Evolutionary conservation across 2,329 filamentous ascomycete genomes (phyloP).

Genomic region (Sporothrix luriei): DNA sequence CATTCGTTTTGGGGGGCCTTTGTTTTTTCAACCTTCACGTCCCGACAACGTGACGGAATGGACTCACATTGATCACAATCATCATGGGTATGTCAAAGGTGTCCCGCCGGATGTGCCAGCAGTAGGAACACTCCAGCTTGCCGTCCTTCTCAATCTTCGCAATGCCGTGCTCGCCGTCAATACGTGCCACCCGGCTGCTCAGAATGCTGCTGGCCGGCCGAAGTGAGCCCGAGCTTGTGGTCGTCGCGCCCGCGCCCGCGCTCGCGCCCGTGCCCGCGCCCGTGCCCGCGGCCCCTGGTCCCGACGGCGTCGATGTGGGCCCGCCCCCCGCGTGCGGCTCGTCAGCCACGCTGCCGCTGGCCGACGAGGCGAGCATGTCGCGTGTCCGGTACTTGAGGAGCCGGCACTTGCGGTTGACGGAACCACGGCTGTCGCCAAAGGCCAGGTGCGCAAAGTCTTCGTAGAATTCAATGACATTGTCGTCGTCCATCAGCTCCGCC

Average conservation of each 20-base stretch:
- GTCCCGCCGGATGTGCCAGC: slow-evolving; percentile 95
- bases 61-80: slow-evolving; percentile 94
- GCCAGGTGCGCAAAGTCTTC: slow-evolving; percentile 92
- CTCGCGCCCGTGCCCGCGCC: no score
- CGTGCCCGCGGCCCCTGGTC: not conserved
- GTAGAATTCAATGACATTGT: slow-evolving; percentile 91
- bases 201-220: slow-evolving; percentile 52
- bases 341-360: slow-evolving; percentile 40
- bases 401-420: slow-evolving; percentile 79
- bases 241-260: not conserved
- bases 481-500: slow-evolving; percentile 89
- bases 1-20: no score
- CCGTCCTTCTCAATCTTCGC: slow-evolving; percentile 81
- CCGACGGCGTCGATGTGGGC: slow-evolving; percentile 34
- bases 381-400: slow-evolving; percentile 87
- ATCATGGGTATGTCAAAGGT: slow-evolving; percentile 98
- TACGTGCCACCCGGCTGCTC: slow-evolving; percentile 62
- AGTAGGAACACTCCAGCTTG: slow-evolving; percentile 92
- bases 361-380: slow-evolving; percentile 52
- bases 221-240: slow-evolving; percentile 43
- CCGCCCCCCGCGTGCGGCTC: slow-evolving; percentile 39
- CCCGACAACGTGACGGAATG: not conserved
- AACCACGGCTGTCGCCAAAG: slow-evolving; percentile 86
- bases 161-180: slow-evolving; percentile 76
- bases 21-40: no score